Conservation (phyloP, 345 rosid genomes). For the Anacardium occidentale region DNA sequence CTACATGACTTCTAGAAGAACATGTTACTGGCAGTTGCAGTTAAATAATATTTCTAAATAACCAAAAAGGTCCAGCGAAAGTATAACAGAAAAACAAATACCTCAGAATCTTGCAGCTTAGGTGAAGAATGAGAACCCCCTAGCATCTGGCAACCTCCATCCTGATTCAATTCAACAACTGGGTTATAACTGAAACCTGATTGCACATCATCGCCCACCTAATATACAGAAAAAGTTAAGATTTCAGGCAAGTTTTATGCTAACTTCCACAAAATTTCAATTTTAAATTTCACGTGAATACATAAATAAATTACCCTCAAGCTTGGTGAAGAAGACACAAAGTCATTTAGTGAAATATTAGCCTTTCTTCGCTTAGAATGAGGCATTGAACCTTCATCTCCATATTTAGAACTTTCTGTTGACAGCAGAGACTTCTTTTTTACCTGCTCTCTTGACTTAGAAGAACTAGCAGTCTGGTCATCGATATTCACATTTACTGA, state of each 20-base stretch:
- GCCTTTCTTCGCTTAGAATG: slow-evolving; percentile 53
- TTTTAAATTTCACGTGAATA: slow-evolving; percentile 20
- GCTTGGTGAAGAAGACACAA: slow-evolving; percentile 37
- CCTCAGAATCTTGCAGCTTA: slow-evolving; percentile 50
- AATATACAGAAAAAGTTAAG: slow-evolving; percentile 23
- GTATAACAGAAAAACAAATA: slow-evolving; percentile 22
- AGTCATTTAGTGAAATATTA: slow-evolving; percentile 25
- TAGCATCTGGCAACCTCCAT: slow-evolving; percentile 29
- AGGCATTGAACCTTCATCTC: slow-evolving; percentile 34
- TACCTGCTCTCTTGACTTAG: slow-evolving; percentile 31
- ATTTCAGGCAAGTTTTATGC: slow-evolving; percentile 19
- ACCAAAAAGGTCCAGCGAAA: neutral
- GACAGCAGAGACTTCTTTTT: slow-evolving; percentile 26
- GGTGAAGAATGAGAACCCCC: slow-evolving; percentile 37
- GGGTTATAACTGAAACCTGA: slow-evolving; percentile 28
- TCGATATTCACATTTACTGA: slow-evolving; percentile 1
- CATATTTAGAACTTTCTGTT: slow-evolving; percentile 24
- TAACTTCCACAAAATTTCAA: slow-evolving; percentile 15
- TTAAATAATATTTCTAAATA: neutral
- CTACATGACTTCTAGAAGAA: neutral
- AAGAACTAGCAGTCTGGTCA: slow-evolving; percentile 22
- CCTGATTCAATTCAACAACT: slow-evolving; percentile 24
- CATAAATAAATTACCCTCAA: slow-evolving; percentile 33
- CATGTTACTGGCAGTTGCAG: neutral
- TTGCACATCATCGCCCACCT: slow-evolving; percentile 31